Percentiles rank a stretch among this genome's conserved stretches.
These are phyloP conservation scores for Trichoderma gracile DNA, from an alignment of 2,329 filamentous ascomycete species.

Conservation along the genomic window DNA sequence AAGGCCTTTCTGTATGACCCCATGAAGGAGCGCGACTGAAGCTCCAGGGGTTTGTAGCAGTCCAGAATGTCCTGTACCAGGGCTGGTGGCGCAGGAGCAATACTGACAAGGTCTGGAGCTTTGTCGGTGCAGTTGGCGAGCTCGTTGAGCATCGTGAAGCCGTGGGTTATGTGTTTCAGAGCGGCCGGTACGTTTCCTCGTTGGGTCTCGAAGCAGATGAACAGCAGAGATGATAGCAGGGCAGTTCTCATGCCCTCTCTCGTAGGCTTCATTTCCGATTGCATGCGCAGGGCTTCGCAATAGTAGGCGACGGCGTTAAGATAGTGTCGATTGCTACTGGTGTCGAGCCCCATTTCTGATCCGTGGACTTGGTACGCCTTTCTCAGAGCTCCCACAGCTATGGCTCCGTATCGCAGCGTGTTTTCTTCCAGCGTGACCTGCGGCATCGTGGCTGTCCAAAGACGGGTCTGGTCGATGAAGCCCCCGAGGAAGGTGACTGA, in stretches of 20 bases:
- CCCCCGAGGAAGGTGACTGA: conserved; percentile 42
- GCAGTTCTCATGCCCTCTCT: conserved; percentile 43
- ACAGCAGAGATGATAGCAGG: conserved; percentile 43
- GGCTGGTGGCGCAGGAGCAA: conserved; percentile 41
- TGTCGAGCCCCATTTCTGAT: conserved; percentile 29
- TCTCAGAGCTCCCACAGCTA: conserved; percentile 44
- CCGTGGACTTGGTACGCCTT: conserved; percentile 37
- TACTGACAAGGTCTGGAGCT: conserved; percentile 41
- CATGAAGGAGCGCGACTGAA: conserved; percentile 44
- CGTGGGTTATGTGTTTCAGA: conserved; percentile 44
- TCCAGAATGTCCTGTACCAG: conserved; percentile 44
- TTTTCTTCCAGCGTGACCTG: conserved; percentile 43
- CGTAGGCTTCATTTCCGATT: conserved; percentile 41
- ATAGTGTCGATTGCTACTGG: conserved; percentile 40
- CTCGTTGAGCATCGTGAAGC: conserved; percentile 45
- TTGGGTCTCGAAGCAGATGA: conserved; percentile 46
- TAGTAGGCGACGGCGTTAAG: conserved; percentile 45
- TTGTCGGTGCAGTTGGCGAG: conserved; percentile 41
- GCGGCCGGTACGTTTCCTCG: conserved; percentile 44
- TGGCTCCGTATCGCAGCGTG: conserved; percentile 43
- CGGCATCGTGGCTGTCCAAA: conserved; percentile 46
- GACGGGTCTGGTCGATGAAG: conserved; percentile 36
- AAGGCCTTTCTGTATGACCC: conserved; percentile 42
- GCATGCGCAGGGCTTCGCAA: conserved; percentile 44
- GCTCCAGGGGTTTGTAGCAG: conserved; percentile 43